These are phyloP conservation scores for Quercus suber DNA, from an alignment of 306 rosid species.

Conservation along the genomic window DNA sequence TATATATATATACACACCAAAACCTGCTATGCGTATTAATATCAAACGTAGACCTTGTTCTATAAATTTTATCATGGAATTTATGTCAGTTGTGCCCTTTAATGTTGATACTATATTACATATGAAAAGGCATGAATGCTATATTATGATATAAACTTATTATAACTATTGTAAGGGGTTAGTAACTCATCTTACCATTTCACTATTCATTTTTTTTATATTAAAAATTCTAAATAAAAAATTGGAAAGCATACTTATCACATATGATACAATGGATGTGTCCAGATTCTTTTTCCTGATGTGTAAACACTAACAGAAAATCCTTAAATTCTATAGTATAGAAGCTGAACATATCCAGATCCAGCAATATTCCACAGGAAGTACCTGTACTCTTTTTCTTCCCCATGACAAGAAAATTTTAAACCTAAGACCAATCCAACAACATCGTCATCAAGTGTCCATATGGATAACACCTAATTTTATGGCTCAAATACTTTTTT, in stretches of 20 bases:
- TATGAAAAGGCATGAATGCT: not conserved
- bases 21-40: not conserved
- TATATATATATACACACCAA: not conserved
- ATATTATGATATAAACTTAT: not conserved
- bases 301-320: not conserved
- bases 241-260: not conserved
- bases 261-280: not conserved
- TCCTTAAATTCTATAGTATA: not conserved
- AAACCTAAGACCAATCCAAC: too few relatives aligned
- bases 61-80: too few relatives aligned
- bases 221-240: not conserved
- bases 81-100: not conserved
- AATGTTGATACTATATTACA: not conserved
- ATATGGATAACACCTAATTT: too few relatives aligned
- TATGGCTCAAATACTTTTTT: too few relatives aligned
- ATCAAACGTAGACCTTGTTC: not conserved
- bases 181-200: not conserved
- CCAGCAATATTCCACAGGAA: too few relatives aligned
- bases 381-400: too few relatives aligned
- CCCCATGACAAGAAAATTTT: too few relatives aligned
- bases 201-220: too few relatives aligned
- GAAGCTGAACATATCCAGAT: not conserved
- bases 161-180: not conserved
- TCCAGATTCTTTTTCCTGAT: not conserved
- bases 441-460: too few relatives aligned